Evolutionary conservation across 257 asterid species (phyloP).

Genomic region (Petunia axillaris): DNA sequence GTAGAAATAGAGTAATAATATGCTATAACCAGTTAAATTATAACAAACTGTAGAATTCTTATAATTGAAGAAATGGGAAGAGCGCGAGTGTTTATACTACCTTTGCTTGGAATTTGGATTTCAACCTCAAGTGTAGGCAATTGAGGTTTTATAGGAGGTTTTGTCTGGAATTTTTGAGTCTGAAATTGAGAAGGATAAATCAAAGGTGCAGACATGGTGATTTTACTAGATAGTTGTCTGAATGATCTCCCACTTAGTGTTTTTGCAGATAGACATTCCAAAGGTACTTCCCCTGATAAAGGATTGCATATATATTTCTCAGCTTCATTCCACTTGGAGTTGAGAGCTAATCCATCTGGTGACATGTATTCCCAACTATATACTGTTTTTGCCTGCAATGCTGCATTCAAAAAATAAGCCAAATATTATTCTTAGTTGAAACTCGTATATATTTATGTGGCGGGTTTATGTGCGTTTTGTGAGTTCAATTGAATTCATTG

Average conservation of each 20-base stretch:
- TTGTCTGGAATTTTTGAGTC: constrained; percentile 32
- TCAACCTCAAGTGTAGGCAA: constrained; percentile 42
- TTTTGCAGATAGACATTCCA: constrained; percentile 83
- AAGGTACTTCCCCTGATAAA: constrained; percentile 81
- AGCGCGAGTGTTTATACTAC: constrained; percentile 1
- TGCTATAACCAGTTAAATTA: no score
- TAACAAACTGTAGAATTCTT: neutral
- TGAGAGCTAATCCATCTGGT: constrained; percentile 61
- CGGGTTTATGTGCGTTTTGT: neutral
- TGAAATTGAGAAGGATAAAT: constrained; percentile 54
- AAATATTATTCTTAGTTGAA: neutral
- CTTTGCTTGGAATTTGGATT: constrained; percentile 23
- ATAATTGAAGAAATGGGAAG: neutral
- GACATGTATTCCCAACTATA: constrained; percentile 71
- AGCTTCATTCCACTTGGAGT: constrained; percentile 92
- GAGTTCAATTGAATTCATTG: no score
- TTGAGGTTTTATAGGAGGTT: constrained; percentile 38
- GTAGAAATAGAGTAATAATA: no score
- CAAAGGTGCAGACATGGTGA: constrained; percentile 85
- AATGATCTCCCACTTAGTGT: constrained; percentile 72
- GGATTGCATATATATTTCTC: constrained; percentile 94
- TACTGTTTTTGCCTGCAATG: constrained; percentile 73
- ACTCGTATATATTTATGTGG: neutral
- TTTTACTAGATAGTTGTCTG: constrained; percentile 52
- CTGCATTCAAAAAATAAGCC: constrained; percentile 42